Percentiles rank a stretch among this genome's conserved stretches.
Conservation (phyloP, 2,329 filamentous ascomycete genomes). For the Hymenoscyphus infarciens region DNA sequence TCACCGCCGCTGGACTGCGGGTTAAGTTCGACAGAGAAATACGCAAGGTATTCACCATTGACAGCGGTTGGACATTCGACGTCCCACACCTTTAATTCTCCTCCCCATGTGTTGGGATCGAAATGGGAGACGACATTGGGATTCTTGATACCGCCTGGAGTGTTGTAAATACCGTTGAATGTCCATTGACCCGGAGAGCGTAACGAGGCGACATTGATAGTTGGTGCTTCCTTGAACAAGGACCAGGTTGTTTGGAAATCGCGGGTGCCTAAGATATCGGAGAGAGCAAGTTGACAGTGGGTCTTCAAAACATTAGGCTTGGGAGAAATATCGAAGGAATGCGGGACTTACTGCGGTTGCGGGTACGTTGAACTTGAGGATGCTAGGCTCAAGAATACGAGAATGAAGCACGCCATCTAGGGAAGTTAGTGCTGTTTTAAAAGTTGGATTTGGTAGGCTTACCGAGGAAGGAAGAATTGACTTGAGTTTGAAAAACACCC, state of each 20-base stretch:
- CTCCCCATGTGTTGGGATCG: neutral
- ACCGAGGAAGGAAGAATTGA: neutral
- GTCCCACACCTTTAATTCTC: neutral
- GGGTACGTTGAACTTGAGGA: neutral
- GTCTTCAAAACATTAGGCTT: neutral
- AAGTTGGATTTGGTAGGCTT: neutral
- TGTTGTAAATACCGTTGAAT: neutral
- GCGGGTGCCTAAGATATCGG: neutral
- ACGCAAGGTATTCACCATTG: neutral
- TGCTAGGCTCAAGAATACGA: neutral
- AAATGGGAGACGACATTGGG: neutral
- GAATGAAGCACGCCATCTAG: neutral
- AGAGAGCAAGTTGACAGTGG: neutral
- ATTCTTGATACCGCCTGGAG: neutral
- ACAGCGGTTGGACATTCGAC: neutral
- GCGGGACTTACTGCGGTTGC: neutral
- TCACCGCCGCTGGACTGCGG: neutral
- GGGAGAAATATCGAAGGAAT: neutral
- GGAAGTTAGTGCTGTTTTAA: neutral
- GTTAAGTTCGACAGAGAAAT: neutral
- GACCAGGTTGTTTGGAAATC: neutral
- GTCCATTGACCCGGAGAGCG: neutral
- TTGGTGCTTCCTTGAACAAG: neutral
- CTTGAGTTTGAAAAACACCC: conserved; percentile 1
- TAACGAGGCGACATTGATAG: neutral